Conservation (phyloP, 805 yeast species). For the Ogataea sp. region DNA sequence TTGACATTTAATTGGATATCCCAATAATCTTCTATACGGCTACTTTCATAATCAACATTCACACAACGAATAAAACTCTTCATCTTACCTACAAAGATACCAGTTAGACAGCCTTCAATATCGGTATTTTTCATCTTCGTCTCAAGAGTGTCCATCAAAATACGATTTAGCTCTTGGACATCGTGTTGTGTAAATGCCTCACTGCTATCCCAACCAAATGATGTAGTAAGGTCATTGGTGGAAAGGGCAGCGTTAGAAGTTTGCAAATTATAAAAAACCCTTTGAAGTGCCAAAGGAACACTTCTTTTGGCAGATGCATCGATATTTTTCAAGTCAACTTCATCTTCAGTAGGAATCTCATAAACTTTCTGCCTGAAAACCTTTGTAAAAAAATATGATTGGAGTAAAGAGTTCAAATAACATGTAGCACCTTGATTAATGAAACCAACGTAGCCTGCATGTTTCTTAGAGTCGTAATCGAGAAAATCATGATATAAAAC, state of each 20-base stretch:
- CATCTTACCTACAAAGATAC: slow-evolving; percentile 94
- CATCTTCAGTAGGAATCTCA: slow-evolving; percentile 74
- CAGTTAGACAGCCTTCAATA: slow-evolving; percentile 67
- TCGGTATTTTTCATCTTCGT: slow-evolving; percentile 82
- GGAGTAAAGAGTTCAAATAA: slow-evolving; percentile 85
- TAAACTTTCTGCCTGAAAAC: slow-evolving; percentile 79
- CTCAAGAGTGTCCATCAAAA: slow-evolving; percentile 90
- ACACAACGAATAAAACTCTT: slow-evolving; percentile 89
- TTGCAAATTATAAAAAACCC: slow-evolving; percentile 74
- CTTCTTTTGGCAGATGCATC: slow-evolving; percentile 32
- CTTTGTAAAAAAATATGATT: slow-evolving; percentile 82
- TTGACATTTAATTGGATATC: slow-evolving; percentile 94
- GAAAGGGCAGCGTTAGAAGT: slow-evolving; percentile 71
- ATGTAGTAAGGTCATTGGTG: slow-evolving; percentile 76
- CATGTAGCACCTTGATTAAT: slow-evolving; percentile 98
- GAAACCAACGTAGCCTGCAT: slow-evolving; percentile 87
- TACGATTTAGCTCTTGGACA: slow-evolving; percentile 92
- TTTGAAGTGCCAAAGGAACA: slow-evolving; percentile 80
- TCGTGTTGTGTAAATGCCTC: slow-evolving; percentile 98
- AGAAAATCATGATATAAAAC: slow-evolving; percentile 86
- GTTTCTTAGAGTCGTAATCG: slow-evolving; percentile 79
- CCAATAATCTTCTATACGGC: slow-evolving; percentile 94
- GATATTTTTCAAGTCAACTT: slow-evolving; percentile 27
- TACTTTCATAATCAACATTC: slow-evolving; percentile 86
- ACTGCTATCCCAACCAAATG: slow-evolving; percentile 95